Evolutionary conservation across 768 basidiomycete species (phyloP), one percentile per base, ranked within the genome.

Genomic region (Leccinum variicolor): DNA sequence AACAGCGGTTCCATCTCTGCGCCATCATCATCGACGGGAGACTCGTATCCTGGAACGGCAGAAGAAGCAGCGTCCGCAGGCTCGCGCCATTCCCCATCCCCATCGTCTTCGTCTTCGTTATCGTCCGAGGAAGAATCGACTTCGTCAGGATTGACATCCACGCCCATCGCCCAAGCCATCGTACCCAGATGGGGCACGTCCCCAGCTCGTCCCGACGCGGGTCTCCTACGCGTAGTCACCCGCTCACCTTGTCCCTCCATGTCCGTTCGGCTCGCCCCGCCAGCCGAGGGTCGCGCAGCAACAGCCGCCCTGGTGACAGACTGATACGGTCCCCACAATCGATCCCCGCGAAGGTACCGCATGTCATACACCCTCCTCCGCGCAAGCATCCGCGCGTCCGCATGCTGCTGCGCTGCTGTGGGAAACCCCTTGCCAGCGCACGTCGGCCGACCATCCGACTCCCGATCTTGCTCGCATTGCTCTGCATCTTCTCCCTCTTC

Each of bases 341-440:
- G 65, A 33, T 73, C 60, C 8, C 56, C 64, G 5, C 64, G 60
- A 21, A 73, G 59, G 45, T 71, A 71, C 29, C 62, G 65, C 71
- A 71, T 71, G 19, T 71, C 69, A 48, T 71, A 71, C 11, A 69
- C 71, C 45, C 69, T 59, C 43, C 71, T 63, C 26, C 65, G 59
- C 1, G 69, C 69, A 7, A 71, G 69, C 4, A 29, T 50, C 25
- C 69, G 69, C 10, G 71, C 69, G 9, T 71, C 62, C n/a, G 57
- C 52, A 1, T 60, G 50, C 23, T 70, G 69, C 31, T 62, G 46
- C 3, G 45, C 53, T 14, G 60, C 50, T 0, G 52, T 55, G 2
- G 59, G 66, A 54, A 70, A 69, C 25, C 13, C 4, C 28, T 29
- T n/a, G n/a, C n/a, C n/a, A n/a, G n/a, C 26, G 3, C 5, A 31